A percentile compares a stretch with the other conserved stretches of the same genome.
These are phyloP conservation scores for Sordaria brevicollis DNA, from an alignment of 495 filamentous ascomycete genomes.

Conservation along the genomic window DNA sequence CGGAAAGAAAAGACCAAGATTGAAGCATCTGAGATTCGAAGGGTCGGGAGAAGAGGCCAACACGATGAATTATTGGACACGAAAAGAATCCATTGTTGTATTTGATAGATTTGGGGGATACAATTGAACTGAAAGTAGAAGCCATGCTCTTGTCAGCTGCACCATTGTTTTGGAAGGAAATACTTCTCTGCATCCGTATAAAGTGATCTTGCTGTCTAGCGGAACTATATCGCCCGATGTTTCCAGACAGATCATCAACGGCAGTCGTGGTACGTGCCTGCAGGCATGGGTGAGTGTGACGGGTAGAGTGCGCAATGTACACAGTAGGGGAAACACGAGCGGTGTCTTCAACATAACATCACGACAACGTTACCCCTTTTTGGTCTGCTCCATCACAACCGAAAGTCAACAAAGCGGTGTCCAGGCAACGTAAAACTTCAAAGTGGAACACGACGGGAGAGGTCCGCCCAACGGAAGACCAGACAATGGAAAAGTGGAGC, in stretches of 20 bases:
- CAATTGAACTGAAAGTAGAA: neutral
- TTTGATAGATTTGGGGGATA: neutral
- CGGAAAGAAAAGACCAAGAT: neutral
- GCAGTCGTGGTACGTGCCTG: neutral
- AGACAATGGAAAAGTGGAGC: neutral
- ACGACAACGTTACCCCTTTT: neutral
- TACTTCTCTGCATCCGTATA: neutral
- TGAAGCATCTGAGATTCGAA: neutral
- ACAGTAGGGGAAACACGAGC: neutral
- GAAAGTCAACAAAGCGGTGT: neutral
- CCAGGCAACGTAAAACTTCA: neutral
- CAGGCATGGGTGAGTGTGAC: neutral
- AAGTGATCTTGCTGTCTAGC: neutral
- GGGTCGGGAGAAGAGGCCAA: neutral
- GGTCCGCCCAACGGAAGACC: neutral
- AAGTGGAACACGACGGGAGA: neutral
- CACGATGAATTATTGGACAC: neutral
- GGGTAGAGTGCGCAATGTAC: too few species aligned
- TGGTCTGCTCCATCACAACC: neutral
- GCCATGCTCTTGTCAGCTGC: neutral
- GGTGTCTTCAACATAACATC: neutral
- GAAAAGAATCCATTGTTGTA: neutral
- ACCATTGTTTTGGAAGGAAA: neutral
- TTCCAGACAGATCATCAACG: neutral
- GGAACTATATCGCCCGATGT: neutral